phyloP scores from a whole-genome alignment of 2,329 filamentous ascomycete species.

The Trichoderma asperellum region DNA sequence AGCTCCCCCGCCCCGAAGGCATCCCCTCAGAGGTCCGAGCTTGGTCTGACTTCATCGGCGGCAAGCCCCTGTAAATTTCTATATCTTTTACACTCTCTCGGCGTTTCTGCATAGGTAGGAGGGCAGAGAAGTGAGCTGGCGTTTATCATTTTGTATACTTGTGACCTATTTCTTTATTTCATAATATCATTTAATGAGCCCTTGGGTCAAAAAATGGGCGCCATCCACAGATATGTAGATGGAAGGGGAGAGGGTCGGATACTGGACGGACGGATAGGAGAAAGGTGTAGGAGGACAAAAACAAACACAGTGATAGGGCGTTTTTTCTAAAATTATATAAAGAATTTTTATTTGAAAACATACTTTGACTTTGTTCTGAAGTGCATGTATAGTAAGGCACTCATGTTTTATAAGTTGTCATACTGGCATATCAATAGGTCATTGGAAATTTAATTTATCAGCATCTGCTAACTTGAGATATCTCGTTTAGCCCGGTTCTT shows the following conservation, averaged over 20 bases:
- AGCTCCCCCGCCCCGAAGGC: slow-evolving; percentile 84
- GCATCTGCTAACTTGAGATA: no score
- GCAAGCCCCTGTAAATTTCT: slow-evolving; percentile 70
- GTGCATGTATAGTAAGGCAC: not conserved
- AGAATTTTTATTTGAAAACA: not conserved
- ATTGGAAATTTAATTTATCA: no score
- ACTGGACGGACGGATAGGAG: slow-evolving; percentile 2
- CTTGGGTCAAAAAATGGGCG: not conserved
- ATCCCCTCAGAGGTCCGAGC: slow-evolving; percentile 89
- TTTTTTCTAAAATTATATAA: not conserved
- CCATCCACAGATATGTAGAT: not conserved
- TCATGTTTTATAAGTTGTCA: not conserved
- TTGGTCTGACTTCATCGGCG: slow-evolving; percentile 95
- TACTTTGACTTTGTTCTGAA: not conserved
- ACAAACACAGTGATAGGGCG: slow-evolving; percentile 6
- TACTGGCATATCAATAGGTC: not conserved
- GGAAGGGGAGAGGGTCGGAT: not conserved
- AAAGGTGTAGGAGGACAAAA: not conserved
- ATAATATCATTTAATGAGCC: slow-evolving; percentile 17
- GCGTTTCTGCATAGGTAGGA: slow-evolving; percentile 28
- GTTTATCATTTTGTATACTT: slow-evolving; percentile 16
- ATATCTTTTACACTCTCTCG: slow-evolving; percentile 25
- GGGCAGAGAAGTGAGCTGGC: slow-evolving; percentile 18
- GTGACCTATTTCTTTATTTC: slow-evolving; percentile 1
- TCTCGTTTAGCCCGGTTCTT: no score